Base-by-base conservation (phyloP, 371 early-diverging fungal genomes). In the Syncephalastrum sp. region DNA sequence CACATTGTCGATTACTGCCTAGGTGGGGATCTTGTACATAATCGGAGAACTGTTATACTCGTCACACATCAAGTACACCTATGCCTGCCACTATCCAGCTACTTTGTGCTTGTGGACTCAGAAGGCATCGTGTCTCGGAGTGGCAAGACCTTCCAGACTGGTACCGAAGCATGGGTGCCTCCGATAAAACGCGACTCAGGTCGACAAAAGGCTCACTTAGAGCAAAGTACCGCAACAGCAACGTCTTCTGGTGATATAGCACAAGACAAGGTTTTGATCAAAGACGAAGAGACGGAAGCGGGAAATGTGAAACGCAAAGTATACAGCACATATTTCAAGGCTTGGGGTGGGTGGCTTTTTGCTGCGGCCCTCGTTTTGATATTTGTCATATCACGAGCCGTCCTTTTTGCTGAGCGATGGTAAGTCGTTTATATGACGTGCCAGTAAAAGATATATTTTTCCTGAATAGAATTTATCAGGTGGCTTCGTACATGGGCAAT, bases 21-120 rank as follows among this genome's bases (percentile, higher is more conserved):
- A 42, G 60, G 79, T 14, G 83, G 85, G 27, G 59, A 72, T 42
- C 68, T 90, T 54, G 73, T 95, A 80, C 59, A 59, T 21, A 82
- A 81, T 41, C 82, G 93, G 21, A 33, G 38, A 12, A 94, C 94
- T 0, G 68, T 85, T 4, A 67, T 96, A 10, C 77, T 96, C 13
- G 93, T 92, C 7, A 93, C 94, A 2, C 95, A 95, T 64, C 91
- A 91, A 38, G 86, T 92, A 6, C 67, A 81, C 10, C 83, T 91
- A 50, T 87, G 91, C 50, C 67, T 95, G 21, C 76, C 84, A 7
- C 76, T 81, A 41, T 81, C 86, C 46, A 75, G 82, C 55, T 79
- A 78, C 47, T 61, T 91, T 5, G 85, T 90, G 0, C 70, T 85
- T 23, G 52, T 94, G 60, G 65, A 75, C 10, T 8, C 27, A n/a